phyloP scores from a whole-genome alignment of 352 stramenopile genomes.

The Phytophthora aleatoria region DNA sequence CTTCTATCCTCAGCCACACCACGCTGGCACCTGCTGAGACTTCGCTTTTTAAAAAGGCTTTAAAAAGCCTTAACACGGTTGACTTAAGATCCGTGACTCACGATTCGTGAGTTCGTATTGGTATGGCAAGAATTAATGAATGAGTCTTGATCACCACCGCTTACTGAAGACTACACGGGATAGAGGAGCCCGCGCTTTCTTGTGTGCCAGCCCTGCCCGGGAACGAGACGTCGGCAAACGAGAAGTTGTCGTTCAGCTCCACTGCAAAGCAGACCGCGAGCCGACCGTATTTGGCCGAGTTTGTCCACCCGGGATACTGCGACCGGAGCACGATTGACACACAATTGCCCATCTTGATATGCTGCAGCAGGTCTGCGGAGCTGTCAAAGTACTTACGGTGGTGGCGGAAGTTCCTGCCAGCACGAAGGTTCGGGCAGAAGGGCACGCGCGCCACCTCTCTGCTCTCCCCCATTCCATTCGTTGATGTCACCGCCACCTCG shows the following conservation, averaged over 20 bases:
- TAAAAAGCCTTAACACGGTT: no score
- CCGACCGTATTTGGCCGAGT: conserved; percentile 58
- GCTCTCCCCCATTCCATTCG: conserved; percentile 9
- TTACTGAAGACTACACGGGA: conserved; percentile 38
- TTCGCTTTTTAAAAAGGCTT: no score
- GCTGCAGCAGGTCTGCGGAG: conserved; percentile 35
- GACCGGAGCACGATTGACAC: conserved; percentile 66
- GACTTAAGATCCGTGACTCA: no score
- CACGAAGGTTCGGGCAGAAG: conserved; percentile 63
- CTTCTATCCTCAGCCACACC: no score
- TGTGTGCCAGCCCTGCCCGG: conserved; percentile 29
- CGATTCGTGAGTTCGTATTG: not conserved
- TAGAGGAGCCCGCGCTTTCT: conserved; percentile 8
- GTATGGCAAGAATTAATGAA: not conserved
- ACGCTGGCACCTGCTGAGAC: no score
- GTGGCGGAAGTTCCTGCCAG: conserved; percentile 47
- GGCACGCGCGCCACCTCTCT: conserved; percentile 31
- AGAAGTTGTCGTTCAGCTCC: conserved; percentile 56
- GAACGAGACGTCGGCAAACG: conserved; percentile 42
- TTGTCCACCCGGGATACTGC: conserved; percentile 65
- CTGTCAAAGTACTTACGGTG: conserved; percentile 59
- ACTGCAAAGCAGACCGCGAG: conserved; percentile 55
- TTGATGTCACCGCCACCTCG: conserved; percentile 55
- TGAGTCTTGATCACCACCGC: not conserved
- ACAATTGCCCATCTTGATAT: conserved; percentile 47